These are phyloP conservation scores for Penicillium paradoxum DNA, from an alignment of 495 filamentous ascomycete species.

Conservation along the genomic window DNA sequence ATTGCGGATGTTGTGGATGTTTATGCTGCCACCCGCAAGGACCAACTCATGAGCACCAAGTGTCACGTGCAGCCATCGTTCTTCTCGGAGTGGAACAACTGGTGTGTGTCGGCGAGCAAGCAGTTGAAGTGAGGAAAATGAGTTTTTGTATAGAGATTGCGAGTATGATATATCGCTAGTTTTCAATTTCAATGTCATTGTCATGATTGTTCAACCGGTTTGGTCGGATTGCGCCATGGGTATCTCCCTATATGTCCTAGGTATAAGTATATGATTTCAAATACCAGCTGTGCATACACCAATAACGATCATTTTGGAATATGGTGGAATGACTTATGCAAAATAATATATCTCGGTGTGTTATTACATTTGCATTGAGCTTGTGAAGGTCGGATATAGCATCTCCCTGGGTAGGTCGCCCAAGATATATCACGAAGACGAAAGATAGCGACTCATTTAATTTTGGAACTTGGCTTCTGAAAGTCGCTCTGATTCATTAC, in stretches of 20 bases:
- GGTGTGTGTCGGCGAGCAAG: conserved; percentile 51
- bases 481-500: background rate
- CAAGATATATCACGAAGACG: too few relatives aligned
- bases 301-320: too few relatives aligned
- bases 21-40: conserved; percentile 53
- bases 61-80: conserved; percentile 55
- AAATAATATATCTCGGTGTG: too few relatives aligned
- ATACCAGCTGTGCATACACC: too few relatives aligned
- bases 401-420: too few relatives aligned
- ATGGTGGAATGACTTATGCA: too few relatives aligned
- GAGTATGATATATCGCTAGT: background rate
- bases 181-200: background rate
- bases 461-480: too few relatives aligned
- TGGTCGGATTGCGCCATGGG: background rate
- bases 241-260: background rate
- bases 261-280: background rate
- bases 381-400: too few relatives aligned
- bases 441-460: too few relatives aligned
- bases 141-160: background rate
- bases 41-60: conserved; percentile 51
- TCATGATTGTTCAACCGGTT: background rate
- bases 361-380: too few relatives aligned
- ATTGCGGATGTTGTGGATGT: conserved; percentile 49
- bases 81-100: conserved; percentile 66
- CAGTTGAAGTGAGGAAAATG: conserved; percentile 27